Base-by-base conservation (phyloP, 495 filamentous ascomycete genomes). In the Penicillium maclennaniae region DNA sequence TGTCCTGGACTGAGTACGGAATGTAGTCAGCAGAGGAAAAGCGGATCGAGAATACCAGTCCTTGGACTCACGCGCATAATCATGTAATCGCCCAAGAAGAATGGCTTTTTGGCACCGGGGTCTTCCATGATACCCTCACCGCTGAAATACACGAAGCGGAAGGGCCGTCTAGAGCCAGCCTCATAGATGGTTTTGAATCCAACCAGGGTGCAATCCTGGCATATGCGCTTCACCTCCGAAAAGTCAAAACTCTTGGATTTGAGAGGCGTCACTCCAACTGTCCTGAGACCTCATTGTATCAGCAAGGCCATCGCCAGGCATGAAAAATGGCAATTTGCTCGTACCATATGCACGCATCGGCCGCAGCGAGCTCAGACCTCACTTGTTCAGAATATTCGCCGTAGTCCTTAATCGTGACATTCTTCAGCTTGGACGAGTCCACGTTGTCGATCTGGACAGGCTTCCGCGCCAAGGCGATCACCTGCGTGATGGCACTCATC, bases 311-410 rank as follows among this genome's bases (percentile, higher is more conserved):
- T 21, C 15, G 38, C 6, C 37, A 23, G n/a, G 19, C 28, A 34
- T 27, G 20, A 28, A 16, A 43, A 44, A 44, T 27, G 1, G 3
- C 4, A 15, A 15, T 10, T 19, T 1, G 16, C 38, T 44, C 43
- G 15, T 66, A 79, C 77, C 78, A 83, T 31, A 83, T 79, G 55
- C 78, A 81, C 0, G 74, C 77, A 51, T 80, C 76, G 1, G 77
- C 80, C 8, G 61, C 71, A 2, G 65, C 54, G 7, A 81, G 49
- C 45, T 80, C 63, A 8, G 63, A 72, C 42, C 43, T 60, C 5
- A 76, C 67, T 10, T 58, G 43, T 2, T 75, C 71, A 2, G 71
- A 51, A 47, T 79, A 82, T 26, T 65, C 58, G 1, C 40, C 66
- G 50, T 75, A 82, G 58, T 77, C 67, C 2, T 68, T 56, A 9